Evolutionary conservation across 169 alveolate genomes (phyloP), one percentile per base, ranked within the genome.

Genomic region (Eimeria tenella): DNA sequence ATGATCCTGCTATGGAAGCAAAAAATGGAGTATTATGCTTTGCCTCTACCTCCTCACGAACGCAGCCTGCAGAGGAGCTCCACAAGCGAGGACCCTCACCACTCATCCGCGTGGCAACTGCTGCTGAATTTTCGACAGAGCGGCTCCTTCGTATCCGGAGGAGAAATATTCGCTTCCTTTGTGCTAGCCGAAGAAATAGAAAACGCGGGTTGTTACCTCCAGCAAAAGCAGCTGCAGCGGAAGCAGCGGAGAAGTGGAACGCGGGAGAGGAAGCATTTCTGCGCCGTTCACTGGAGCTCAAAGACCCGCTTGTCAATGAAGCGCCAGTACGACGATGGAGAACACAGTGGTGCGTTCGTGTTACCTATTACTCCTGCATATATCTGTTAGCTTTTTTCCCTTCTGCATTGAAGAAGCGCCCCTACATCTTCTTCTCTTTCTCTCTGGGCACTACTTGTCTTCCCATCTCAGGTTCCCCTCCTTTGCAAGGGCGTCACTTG

Each of bases 171-270:
- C 93, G 84, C 23, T 68, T 63, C 83, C 93, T 86, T 21, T 63
- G 93, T 50, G 25, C 63, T 23, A 68, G 93, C 93, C 93, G 93
- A 11, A 42, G 58, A n/a, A 63, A 63, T 71, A 42, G 93, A 68
- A 21, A 50, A 55, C 93, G 82, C 25, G 93, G 83, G 84, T 10
- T 63, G 84, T 23, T 63, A 70, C 68, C 68, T 1, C 93, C 93
- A 56, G 83, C 83, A 68, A 70, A 31, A 11, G 93, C 70, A 53
- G 70, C 81, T 11, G 21, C 25, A 62, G 91, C 50, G 21, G 81
- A 13, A 49, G 91, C 42, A 17, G 23, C 8, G 25, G 81, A 25
- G 31, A 21, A 50, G 9, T 23, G 58, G 55, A 71, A 63, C 55
- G 15, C 62, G 49, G 73, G 58, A 21, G 93, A 63, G 93, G 93